These are phyloP conservation scores for Pistacia atlantica DNA, from an alignment of 345 rosid species.

Conservation along the genomic window DNA sequence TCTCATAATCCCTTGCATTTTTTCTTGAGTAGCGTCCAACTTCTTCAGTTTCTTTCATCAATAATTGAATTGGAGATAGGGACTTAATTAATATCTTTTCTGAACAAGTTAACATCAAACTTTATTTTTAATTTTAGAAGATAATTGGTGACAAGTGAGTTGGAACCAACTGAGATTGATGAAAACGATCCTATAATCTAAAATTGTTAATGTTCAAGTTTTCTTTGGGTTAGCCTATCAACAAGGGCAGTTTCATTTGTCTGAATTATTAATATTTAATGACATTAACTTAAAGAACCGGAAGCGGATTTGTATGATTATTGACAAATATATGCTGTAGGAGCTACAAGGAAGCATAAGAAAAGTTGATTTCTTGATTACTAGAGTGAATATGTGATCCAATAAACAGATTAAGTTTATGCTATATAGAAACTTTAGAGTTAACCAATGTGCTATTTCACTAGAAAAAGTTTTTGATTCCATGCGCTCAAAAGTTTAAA, in stretches of 20 bases:
- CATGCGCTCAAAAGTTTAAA: background rate
- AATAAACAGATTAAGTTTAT: background rate
- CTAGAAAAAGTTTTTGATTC: background rate
- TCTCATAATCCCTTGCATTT: background rate
- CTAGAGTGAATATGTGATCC: background rate
- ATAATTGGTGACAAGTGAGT: background rate
- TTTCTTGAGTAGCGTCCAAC: background rate
- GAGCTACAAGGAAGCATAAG: background rate
- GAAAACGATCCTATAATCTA: background rate
- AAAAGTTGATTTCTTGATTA: background rate
- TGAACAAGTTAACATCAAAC: background rate
- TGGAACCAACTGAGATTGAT: background rate
- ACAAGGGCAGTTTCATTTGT: background rate
- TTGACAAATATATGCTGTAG: background rate
- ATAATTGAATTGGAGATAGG: background rate
- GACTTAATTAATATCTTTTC: background rate
- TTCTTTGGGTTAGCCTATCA: background rate
- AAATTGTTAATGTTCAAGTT: background rate
- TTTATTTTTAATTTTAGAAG: conserved; percentile 1
- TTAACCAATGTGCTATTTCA: background rate
- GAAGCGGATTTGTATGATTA: background rate
- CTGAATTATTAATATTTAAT: background rate
- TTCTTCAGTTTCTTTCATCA: background rate
- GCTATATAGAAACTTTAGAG: background rate
- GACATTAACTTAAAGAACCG: background rate